Base-by-base conservation (phyloP, 257 asterid species). In the Jasminum sambac region DNA sequence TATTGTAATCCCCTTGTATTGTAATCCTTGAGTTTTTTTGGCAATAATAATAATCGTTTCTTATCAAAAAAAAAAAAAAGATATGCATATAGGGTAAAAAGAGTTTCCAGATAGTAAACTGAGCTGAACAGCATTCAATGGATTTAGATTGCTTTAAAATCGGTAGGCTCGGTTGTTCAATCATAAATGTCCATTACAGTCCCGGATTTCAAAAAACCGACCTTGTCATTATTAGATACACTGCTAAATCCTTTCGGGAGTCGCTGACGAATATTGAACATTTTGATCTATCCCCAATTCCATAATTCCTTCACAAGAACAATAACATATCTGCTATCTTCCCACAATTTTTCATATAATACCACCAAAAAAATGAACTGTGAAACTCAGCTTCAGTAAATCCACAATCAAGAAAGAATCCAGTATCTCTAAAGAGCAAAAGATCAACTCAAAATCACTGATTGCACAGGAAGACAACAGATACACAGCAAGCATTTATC, bases 391-490 rank as follows among this genome's bases (percentile, higher is more conserved):
- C 62, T 55, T 10, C 62, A 55, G 62, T 55, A 55, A 17, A 55
- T 55, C 62, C 34, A 23, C 34, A 19, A 55, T 55, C 62, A 21
- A 55, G 62, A 10, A 23, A 38, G 39, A 61, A 44, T 41, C 60
- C 57, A 36, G 62, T 67, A 75, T 19, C 57, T 75, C 13, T 42
- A 21, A 16, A 59, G 30, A 6, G 67, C 17, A 61, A 69, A 46
- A 38, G 52, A 70, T 72, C 48, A 44, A 21, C 67, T 63, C 60
- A 73, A 64, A 65, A 58, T 69, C 61, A 67, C 57, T 17, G 26
- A 39, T 59, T 34, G 17, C 61, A 36, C 63, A 25, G 58, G 21
- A 42, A 50, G 39, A 52, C 66, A 42, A 67, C 63, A 40, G 37
- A 66, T 58, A 40, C 61, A 16, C 25, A 36, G 60, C 24, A 59